A percentile compares a stretch with the other conserved stretches of the same genome.
These are phyloP conservation scores for Suillus subaureus DNA, from an alignment of 768 basidiomycete genomes.

Conservation along the genomic window DNA sequence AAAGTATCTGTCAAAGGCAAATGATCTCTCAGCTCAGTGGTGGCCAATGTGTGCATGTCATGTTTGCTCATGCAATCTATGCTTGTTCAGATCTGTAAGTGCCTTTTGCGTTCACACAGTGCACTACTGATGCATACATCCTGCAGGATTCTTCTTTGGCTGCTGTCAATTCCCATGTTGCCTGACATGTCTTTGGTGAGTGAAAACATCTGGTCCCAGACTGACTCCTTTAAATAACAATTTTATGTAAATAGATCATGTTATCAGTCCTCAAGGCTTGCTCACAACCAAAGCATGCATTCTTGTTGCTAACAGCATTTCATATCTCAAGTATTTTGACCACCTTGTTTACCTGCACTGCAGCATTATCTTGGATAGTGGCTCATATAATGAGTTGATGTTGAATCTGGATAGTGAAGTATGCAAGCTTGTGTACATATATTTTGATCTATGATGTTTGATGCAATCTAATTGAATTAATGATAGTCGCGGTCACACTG, in stretches of 20 bases:
- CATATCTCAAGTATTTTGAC: constrained; percentile 82
- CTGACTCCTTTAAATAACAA: constrained; percentile 5
- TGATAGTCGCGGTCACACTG: constrained; percentile 49
- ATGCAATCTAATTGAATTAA: background rate
- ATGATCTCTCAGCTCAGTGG: constrained; percentile 60
- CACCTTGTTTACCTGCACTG: constrained; percentile 73
- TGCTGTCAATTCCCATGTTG: constrained; percentile 85
- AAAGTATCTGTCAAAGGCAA: constrained; percentile 18
- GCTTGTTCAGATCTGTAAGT: constrained; percentile 85
- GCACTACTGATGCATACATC: constrained; percentile 6
- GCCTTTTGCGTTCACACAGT: background rate
- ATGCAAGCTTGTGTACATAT: constrained; percentile 71
- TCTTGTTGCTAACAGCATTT: constrained; percentile 84
- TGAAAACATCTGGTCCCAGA: background rate
- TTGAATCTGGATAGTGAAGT: constrained; percentile 65
- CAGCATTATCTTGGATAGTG: constrained; percentile 80
- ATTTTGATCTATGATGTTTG: background rate
- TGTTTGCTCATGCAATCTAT: constrained; percentile 88
- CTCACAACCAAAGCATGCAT: constrained; percentile 83
- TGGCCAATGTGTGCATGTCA: constrained; percentile 82
- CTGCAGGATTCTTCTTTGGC: constrained; percentile 74
- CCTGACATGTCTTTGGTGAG: constrained; percentile 80
- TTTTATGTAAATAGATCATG: constrained; percentile 55
- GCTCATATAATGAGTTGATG: constrained; percentile 63
- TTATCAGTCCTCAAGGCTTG: constrained; percentile 84